phyloP scores from a whole-genome alignment of 129 eudicot genomes.

The Helianthus annuus region DNA sequence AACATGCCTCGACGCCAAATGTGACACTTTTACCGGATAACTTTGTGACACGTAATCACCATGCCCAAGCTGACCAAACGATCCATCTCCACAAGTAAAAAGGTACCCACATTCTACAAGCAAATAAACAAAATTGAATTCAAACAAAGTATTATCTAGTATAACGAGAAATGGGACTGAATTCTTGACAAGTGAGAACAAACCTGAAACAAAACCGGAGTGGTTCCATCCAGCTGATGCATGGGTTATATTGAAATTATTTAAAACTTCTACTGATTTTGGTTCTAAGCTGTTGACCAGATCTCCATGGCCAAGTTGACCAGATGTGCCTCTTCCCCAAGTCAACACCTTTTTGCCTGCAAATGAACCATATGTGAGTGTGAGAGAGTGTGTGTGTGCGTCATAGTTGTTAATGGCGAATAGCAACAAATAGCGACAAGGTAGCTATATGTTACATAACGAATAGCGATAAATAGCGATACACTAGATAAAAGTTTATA shows the following conservation, averaged over 20 bases:
- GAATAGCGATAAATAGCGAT: too few species aligned
- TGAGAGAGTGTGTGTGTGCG: not conserved
- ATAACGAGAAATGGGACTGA: not conserved
- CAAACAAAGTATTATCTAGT: not conserved
- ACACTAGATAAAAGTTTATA: too few species aligned
- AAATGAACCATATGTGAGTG: not conserved
- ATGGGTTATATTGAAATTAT: slow-evolving; percentile 40
- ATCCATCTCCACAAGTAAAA: slow-evolving; percentile 95
- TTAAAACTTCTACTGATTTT: slow-evolving; percentile 40
- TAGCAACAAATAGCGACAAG: too few species aligned
- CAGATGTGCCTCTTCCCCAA: slow-evolving; percentile 93
- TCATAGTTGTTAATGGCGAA: too few species aligned
- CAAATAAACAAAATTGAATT: not conserved
- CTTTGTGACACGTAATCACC: slow-evolving; percentile 61
- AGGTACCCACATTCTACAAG: slow-evolving; percentile 60
- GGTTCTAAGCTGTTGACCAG: slow-evolving; percentile 51
- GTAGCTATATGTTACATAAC: too few species aligned
- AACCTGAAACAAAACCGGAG: slow-evolving; percentile 94
- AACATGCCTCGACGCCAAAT: slow-evolving; percentile 56
- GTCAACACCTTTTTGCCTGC: slow-evolving; percentile 75
- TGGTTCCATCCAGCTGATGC: slow-evolving; percentile 98
- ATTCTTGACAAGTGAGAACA: slow-evolving; percentile 4
- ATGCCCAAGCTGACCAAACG: slow-evolving; percentile 95
- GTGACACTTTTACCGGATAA: slow-evolving; percentile 49
- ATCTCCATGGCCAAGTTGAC: slow-evolving; percentile 93